Evolutionary conservation across 495 filamentous ascomycete species (phyloP).

Genomic region (Durotheca rogersii): DNA sequence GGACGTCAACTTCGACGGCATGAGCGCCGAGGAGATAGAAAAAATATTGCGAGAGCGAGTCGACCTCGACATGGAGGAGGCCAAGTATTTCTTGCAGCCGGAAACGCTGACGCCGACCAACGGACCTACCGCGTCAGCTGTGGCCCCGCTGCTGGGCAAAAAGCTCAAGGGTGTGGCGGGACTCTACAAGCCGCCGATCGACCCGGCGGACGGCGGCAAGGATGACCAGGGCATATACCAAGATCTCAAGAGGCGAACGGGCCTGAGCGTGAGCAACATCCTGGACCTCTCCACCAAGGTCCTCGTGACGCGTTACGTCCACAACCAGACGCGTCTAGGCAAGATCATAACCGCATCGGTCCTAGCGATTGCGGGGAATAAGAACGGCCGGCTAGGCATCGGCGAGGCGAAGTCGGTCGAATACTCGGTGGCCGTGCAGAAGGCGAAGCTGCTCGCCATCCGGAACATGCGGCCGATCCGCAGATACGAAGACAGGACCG

Average conservation of each 20-base stretch:
- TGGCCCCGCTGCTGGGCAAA: constrained; percentile 46
- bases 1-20: constrained; percentile 43
- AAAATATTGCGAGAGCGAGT: constrained; percentile 23
- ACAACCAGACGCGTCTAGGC: constrained; percentile 94
- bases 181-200: constrained; percentile 49
- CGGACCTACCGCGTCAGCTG: constrained; percentile 38
- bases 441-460: constrained; percentile 75
- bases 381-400: constrained; percentile 79
- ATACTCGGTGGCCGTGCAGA: constrained; percentile 56
- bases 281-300: constrained; percentile 57
- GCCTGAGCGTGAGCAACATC: constrained; percentile 61
- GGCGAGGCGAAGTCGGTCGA: constrained; percentile 88
- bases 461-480: constrained; percentile 82
- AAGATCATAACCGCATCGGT: constrained; percentile 74
- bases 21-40: constrained; percentile 25
- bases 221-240: constrained; percentile 46
- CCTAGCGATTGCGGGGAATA: constrained; percentile 79
- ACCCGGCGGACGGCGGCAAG: constrained; percentile 44
- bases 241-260: constrained; percentile 66
- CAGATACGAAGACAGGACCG: constrained; percentile 87
- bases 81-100: constrained; percentile 46
- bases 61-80: constrained; percentile 23
- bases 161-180: constrained; percentile 48
- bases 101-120: constrained; percentile 39
- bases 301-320: constrained; percentile 69